These are phyloP conservation scores for Epichloe elymi DNA, from an alignment of 2,329 filamentous ascomycete genomes.

Conservation along the genomic window DNA sequence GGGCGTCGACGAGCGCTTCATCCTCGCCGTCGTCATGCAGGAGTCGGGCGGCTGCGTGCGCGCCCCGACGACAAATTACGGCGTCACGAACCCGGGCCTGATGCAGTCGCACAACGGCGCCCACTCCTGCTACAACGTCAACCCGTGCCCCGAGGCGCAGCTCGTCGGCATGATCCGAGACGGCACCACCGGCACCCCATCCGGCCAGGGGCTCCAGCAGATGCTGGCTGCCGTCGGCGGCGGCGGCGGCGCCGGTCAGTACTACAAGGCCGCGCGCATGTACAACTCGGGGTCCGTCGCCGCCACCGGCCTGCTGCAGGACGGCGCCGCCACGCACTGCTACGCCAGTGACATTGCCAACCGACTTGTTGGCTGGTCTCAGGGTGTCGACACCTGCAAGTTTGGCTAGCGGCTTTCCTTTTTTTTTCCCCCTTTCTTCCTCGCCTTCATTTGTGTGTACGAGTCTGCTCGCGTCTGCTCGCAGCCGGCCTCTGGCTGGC, in stretches of 20 bases:
- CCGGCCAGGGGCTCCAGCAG: slow-evolving; percentile 29
- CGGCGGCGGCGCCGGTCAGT: slow-evolving; percentile 10
- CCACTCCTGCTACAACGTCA: slow-evolving; percentile 22
- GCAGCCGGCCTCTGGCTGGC: no score
- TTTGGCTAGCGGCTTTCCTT: not conserved
- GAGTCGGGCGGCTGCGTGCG: slow-evolving; percentile 31
- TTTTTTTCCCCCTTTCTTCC: not conserved
- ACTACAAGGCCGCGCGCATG: slow-evolving; percentile 32
- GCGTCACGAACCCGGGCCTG: slow-evolving; percentile 28
- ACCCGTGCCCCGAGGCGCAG: slow-evolving; percentile 13
- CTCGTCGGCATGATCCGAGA: slow-evolving; percentile 24
- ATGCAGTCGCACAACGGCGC: slow-evolving; percentile 25
- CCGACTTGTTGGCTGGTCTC: slow-evolving; percentile 2
- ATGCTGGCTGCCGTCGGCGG: slow-evolving; percentile 17
- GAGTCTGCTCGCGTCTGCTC: no score
- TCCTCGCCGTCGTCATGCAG: slow-evolving; percentile 31
- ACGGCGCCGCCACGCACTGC: slow-evolving; percentile 30
- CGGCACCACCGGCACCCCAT: slow-evolving; percentile 26
- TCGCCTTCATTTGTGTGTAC: not conserved
- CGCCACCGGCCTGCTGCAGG: slow-evolving; percentile 22
- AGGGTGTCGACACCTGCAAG: not conserved
- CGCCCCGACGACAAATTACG: slow-evolving; percentile 25
- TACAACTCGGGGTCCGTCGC: slow-evolving; percentile 35
- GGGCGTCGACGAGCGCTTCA: slow-evolving; percentile 25
- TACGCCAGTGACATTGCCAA: slow-evolving; percentile 36